These are phyloP conservation scores for Opeltia flavorubescens DNA, from an alignment of 495 filamentous ascomycete genomes.

Conservation along the genomic window DNA sequence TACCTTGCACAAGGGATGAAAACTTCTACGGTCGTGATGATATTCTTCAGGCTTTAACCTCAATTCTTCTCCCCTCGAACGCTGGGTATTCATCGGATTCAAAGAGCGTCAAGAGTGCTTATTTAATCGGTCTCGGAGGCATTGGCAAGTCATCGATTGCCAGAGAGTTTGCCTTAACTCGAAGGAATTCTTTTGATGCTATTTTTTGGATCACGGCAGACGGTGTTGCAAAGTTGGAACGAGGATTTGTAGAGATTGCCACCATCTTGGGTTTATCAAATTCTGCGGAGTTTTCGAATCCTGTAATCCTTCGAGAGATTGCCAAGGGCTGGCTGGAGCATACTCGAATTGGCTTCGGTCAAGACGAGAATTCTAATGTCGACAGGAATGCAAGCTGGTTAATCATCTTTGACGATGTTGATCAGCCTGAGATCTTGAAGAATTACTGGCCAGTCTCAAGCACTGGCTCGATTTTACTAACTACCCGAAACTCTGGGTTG, in stretches of 20 bases:
- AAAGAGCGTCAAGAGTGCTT: constrained; percentile 13
- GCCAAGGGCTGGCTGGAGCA: constrained; percentile 24
- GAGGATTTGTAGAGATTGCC: constrained; percentile 21
- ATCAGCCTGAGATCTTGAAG: constrained; percentile 18
- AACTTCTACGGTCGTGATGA: constrained; percentile 1
- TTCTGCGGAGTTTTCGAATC: constrained; percentile 15
- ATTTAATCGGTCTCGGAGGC: constrained; percentile 25
- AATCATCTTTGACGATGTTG: constrained; percentile 28
- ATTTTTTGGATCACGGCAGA: constrained; percentile 30
- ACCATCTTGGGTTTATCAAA: constrained; percentile 21
- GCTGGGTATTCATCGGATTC: background rate
- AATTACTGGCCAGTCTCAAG: constrained; percentile 22
- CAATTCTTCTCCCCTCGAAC: background rate
- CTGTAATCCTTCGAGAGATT: constrained; percentile 18
- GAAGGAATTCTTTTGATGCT: constrained; percentile 22
- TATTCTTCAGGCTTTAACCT: background rate
- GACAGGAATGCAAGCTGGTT: constrained; percentile 21
- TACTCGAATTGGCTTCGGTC: constrained; percentile 14
- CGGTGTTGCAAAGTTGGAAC: constrained; percentile 18
- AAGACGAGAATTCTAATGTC: constrained; percentile 5
- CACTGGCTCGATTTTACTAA: constrained; percentile 24
- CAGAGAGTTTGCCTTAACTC: constrained; percentile 17
- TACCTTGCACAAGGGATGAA: too few species aligned
- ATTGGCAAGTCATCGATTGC: constrained; percentile 31
- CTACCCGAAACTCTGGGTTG: constrained; percentile 21